These are phyloP conservation scores for Solanum chilense DNA, from an alignment of 257 asterid genomes.

Conservation along the genomic window DNA sequence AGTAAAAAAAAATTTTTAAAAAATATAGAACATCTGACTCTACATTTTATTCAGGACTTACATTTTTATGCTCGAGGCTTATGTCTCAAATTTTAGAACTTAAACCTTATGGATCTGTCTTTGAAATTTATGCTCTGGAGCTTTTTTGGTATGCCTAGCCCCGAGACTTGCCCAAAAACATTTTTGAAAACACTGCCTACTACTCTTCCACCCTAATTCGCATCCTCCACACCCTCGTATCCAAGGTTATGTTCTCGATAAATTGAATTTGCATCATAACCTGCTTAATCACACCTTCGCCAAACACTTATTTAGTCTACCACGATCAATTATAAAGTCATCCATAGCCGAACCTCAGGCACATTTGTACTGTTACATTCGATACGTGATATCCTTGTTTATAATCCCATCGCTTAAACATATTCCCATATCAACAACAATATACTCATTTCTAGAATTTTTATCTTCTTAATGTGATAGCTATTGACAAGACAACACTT, in stretches of 20 bases:
- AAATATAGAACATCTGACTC: too few species aligned
- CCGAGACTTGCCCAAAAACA: too few species aligned
- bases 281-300: background rate
- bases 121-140: accelerated
- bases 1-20: too few species aligned
- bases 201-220: background rate
- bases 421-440: background rate
- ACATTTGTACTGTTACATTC: background rate
- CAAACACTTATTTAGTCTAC: background rate
- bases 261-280: too few species aligned
- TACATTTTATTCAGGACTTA: too few species aligned
- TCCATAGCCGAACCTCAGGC: background rate
- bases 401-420: background rate
- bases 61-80: too few species aligned
- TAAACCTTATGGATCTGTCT: too few species aligned
- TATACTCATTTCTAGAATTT: too few species aligned
- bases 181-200: background rate
- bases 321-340: background rate
- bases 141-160: too few species aligned
- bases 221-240: background rate
- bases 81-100: too few species aligned
- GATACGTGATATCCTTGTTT: too few species aligned
- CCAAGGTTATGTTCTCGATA: background rate
- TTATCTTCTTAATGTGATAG: background rate
- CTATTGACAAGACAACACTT: background rate